Percentiles rank a stretch among this genome's conserved stretches.
These are phyloP conservation scores for Ophiostoma novo-ulmi DNA, from an alignment of 2,329 filamentous ascomycete genomes.

Conservation along the genomic window DNA sequence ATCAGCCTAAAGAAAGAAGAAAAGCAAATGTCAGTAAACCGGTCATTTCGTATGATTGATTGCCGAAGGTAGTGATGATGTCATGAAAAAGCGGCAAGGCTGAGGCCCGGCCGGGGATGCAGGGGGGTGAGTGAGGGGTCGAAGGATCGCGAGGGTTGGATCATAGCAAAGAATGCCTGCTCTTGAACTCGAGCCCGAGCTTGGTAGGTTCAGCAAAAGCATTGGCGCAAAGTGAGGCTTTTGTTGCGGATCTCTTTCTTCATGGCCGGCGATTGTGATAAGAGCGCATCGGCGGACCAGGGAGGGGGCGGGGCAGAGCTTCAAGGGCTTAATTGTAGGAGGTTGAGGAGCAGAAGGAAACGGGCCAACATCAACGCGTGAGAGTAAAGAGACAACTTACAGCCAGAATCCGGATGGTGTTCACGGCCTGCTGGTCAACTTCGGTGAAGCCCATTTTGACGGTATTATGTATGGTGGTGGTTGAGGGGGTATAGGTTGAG, in stretches of 20 bases:
- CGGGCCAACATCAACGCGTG: not conserved
- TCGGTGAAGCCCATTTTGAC: slow-evolving; percentile 82
- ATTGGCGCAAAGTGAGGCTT: not conserved
- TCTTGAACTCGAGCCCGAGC: not conserved
- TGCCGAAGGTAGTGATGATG: slow-evolving; percentile 16
- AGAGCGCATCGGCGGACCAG: slow-evolving; percentile 2
- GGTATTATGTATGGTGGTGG: slow-evolving; percentile 27
- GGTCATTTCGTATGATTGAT: not conserved
- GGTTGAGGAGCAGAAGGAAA: not conserved
- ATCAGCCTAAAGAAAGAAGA: slow-evolving; percentile 67
- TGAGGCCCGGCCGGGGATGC: not conserved
- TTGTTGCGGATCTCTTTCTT: not conserved
- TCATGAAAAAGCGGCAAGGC: slow-evolving; percentile 16
- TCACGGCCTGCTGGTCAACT: slow-evolving; percentile 84
- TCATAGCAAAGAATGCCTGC: not conserved
- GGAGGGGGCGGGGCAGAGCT: slow-evolving; percentile 27
- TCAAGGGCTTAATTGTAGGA: not conserved
- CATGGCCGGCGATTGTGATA: slow-evolving; percentile 13
- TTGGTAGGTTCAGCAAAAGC: not conserved
- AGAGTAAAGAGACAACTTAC: slow-evolving; percentile 55
- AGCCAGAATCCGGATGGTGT: slow-evolving; percentile 94
- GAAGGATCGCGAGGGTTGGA: not conserved
- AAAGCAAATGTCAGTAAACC: slow-evolving; percentile 17
- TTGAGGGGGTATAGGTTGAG: slow-evolving; percentile 13
- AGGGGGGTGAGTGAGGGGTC: not conserved